Conservation (phyloP, 1,284 basidiomycete species). For the Rhodotorula mucilaginosa region DNA sequence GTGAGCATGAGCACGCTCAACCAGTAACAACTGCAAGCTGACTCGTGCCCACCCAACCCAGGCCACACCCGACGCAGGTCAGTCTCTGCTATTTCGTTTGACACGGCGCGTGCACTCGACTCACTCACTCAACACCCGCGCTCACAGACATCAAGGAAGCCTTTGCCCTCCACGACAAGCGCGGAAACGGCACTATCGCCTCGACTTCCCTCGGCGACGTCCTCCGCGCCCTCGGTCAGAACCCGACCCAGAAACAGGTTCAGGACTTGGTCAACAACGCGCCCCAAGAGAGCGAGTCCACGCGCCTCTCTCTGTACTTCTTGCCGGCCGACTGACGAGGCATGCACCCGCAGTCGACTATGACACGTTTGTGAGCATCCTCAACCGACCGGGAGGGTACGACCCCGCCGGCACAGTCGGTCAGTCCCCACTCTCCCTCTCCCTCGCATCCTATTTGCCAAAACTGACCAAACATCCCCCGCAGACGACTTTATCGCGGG, state of each 20-base stretch:
- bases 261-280: constrained; percentile 64
- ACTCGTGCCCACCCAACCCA: too few relatives aligned
- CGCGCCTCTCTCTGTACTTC: neutral
- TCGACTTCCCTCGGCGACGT: constrained; percentile 91
- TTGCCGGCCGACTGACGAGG: neutral
- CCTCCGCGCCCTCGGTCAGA: constrained; percentile 90
- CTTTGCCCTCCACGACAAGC: constrained; percentile 82
- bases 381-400: constrained; percentile 94
- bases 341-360: constrained; percentile 65
- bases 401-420: constrained; percentile 91
- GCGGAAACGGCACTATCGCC: constrained; percentile 83
- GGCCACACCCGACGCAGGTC: constrained; percentile 30
- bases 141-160: constrained; percentile 38
- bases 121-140: constrained; percentile 19
- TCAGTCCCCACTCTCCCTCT: constrained; percentile 48
- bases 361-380: constrained; percentile 81
- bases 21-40: too few relatives aligned
- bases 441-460: neutral
- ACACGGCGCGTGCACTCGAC: constrained; percentile 2
- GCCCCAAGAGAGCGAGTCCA: neutral
- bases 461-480: neutral
- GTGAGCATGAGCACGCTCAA: neutral
- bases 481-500: constrained; percentile 97
- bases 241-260: constrained; percentile 96
- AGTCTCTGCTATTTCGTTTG: constrained; percentile 2